phyloP scores from a whole-genome alignment of 495 filamentous ascomycete species.

The Aspergillus panamensis region DNA sequence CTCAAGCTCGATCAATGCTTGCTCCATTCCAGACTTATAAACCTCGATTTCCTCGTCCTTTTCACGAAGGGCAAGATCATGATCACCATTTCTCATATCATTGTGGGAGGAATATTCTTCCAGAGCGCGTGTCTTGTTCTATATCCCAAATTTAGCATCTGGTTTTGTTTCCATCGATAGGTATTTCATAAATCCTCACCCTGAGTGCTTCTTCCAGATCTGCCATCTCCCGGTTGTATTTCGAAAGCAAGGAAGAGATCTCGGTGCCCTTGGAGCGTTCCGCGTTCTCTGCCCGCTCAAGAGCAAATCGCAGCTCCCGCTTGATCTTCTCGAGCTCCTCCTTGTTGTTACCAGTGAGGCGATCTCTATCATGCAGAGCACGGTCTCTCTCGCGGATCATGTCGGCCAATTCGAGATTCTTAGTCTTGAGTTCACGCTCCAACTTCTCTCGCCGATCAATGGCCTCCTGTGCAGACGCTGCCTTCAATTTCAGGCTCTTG shows the following conservation, averaged over 20 bases:
- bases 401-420: slow-evolving; percentile 95
- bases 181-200: slow-evolving; percentile 27
- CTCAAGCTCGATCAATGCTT: slow-evolving; percentile 85
- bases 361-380: slow-evolving; percentile 89
- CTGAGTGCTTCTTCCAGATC: slow-evolving; percentile 91
- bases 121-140: slow-evolving; percentile 78
- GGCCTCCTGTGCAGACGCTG: slow-evolving; percentile 92
- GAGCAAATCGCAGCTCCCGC: slow-evolving; percentile 90
- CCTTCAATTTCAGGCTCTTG: slow-evolving; percentile 93
- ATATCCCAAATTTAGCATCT: slow-evolving; percentile 1
- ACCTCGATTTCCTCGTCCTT: slow-evolving; percentile 98
- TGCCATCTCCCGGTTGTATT: slow-evolving; percentile 95
- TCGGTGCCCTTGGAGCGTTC: slow-evolving; percentile 91
- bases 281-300: slow-evolving; percentile 88
- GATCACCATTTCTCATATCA: slow-evolving; percentile 77
- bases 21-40: slow-evolving; percentile 95
- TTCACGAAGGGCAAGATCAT: slow-evolving; percentile 76
- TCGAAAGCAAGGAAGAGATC: slow-evolving; percentile 86
- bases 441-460: slow-evolving; percentile 93
- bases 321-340: slow-evolving; percentile 95
- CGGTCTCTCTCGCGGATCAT: slow-evolving; percentile 97
- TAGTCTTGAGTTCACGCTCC: slow-evolving; percentile 95
- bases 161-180: not conserved
- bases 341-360: slow-evolving; percentile 76
- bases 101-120: slow-evolving; percentile 78